Evolutionary conservation across 352 stramenopile genomes (phyloP).

Genomic region (Phytopythium helicoides): DNA sequence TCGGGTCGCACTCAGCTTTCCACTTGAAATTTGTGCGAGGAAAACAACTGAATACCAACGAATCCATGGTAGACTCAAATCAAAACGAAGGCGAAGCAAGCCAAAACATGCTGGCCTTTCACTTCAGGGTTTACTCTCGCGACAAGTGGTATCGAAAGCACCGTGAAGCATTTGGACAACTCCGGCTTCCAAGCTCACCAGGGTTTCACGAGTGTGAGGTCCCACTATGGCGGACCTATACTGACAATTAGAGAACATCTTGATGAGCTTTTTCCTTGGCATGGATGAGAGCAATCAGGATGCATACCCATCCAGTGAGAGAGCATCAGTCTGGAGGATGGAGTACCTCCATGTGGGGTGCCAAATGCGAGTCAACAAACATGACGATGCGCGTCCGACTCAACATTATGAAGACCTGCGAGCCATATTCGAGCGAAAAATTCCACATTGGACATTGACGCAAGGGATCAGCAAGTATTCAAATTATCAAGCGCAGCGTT

Average conservation of each 20-base stretch:
- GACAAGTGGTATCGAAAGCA: constrained; percentile 49
- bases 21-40: constrained; percentile 4
- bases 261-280: constrained; percentile 67
- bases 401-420: constrained; percentile 21
- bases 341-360: constrained; percentile 14
- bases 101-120: not conserved
- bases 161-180: constrained; percentile 31
- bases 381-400: constrained; percentile 42
- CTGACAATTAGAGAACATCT: constrained; percentile 34
- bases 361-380: constrained; percentile 32
- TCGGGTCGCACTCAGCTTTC: constrained; percentile 22
- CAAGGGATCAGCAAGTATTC: constrained; percentile 5
- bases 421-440: not conserved
- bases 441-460: too few species aligned
- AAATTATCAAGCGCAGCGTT: constrained; percentile 66
- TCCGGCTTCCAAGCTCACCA: constrained; percentile 19
- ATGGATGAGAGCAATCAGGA: constrained; percentile 18
- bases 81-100: not conserved
- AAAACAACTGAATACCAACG: not conserved
- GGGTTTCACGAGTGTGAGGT: constrained; percentile 37
- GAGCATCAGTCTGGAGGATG: not conserved
- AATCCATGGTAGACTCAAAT: not conserved
- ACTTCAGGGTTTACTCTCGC: constrained; percentile 37
- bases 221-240: constrained; percentile 33
- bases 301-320: not conserved